Evolutionary conservation across 1,284 basidiomycete genomes (phyloP), one percentile per base, ranked within the genome.

Genomic region (Agroathelia rolfsii): DNA sequence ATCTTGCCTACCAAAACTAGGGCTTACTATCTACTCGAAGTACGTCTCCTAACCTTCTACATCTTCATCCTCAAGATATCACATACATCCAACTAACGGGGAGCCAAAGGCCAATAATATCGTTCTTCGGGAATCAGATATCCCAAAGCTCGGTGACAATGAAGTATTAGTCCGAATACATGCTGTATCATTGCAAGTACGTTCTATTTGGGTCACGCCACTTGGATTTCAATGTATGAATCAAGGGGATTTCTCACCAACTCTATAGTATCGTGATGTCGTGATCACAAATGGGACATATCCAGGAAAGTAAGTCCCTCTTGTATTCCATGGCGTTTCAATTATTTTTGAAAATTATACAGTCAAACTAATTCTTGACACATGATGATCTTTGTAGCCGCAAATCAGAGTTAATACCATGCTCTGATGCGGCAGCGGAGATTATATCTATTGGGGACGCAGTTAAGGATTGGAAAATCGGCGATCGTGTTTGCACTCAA

Each of bases 351-450:
- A 51, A 30, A 38, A 25, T 42, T 36, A 17, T 42, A 48, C 3
- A n/a, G n/a, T n/a, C n/a, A n/a, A n/a, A n/a, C n/a, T n/a, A n/a
- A n/a, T n/a, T 21, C 17, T 30, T 40, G 27, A 41, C 36, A 26
- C 36, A 39, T n/a, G 41, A 46, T 33, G 37, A 42, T 8, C 34
- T 39, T 6, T 38, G 48, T 13, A 20, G 42, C 5, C 32, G 14
- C 5, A 38, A 40, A 4, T 12, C 36, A 16, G 47, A 49, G 26
- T 42, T 66, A 3, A 58, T 76, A 11, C 73, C 75, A 1, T 58
- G 63, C 46, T 78, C 75, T 4, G 77, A 81, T 43, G 63, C 68
- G 41, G 74, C 77, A 9, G 76, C 77, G 6, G 69, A 76, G 44
- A 57, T 80, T 29, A 51, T 74, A 23, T 58, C 62, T 3, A 47